Percentiles rank a stretch among this genome's conserved stretches.
Evolutionary conservation across 108 stramenopile genomes (phyloP).

Genomic region (Licmophora abbreviata): DNA sequence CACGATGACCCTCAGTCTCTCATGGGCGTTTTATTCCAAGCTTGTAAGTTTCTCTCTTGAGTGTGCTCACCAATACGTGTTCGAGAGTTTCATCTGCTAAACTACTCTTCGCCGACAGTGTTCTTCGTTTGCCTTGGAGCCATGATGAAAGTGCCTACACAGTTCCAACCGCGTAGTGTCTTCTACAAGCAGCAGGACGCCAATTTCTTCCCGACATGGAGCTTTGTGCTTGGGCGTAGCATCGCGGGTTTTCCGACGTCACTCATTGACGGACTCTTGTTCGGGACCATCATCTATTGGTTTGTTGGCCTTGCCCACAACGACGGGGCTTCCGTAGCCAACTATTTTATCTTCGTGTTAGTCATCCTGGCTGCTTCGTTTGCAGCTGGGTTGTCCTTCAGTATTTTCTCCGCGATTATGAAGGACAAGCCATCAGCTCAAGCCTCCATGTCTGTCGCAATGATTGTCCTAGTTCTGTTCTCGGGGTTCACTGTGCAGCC

Average conservation of each 20-base stretch:
- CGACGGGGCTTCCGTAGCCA: constrained; percentile 29
- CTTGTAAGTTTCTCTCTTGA: too few relatives aligned
- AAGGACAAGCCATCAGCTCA: constrained; percentile 41
- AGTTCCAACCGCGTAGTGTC: constrained; percentile 50
- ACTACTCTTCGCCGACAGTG: too few relatives aligned
- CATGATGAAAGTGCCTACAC: constrained; percentile 59
- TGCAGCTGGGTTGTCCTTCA: constrained; percentile 38
- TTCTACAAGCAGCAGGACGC: constrained; percentile 86
- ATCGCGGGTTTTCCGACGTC: constrained; percentile 35
- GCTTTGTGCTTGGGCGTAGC: constrained; percentile 40
- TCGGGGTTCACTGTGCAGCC: constrained; percentile 57
- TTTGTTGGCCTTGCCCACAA: constrained; percentile 37
- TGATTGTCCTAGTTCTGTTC: constrained; percentile 46
- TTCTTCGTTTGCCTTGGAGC: constrained; percentile 55
- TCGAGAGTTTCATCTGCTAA: too few relatives aligned
- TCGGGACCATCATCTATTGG: constrained; percentile 51
- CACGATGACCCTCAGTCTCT: constrained; percentile 24
- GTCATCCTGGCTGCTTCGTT: constrained; percentile 28
- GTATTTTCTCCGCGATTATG: constrained; percentile 40
- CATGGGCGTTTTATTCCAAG: constrained; percentile 44
- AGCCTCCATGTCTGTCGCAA: constrained; percentile 39
- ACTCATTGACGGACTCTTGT: constrained; percentile 39
- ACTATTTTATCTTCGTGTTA: constrained; percentile 51
- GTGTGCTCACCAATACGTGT: too few relatives aligned
- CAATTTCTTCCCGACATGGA: constrained; percentile 75